Percentiles rank a stretch among this genome's conserved stretches.
Conservation (phyloP, 2,329 filamentous ascomycete genomes). For the Fonsecaea erecta region DNA sequence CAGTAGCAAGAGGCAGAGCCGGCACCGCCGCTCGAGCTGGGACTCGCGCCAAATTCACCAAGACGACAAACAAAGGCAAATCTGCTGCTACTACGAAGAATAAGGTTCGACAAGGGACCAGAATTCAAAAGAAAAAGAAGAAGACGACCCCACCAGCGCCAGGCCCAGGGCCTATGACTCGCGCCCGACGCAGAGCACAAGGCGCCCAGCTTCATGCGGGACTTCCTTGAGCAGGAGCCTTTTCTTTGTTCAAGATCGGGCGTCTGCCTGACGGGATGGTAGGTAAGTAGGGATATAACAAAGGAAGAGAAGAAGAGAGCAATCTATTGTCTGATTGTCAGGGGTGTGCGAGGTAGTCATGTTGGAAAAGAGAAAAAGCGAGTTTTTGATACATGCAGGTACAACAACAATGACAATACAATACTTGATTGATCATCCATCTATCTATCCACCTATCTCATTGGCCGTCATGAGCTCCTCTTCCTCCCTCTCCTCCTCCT, state of each 20-base stretch:
- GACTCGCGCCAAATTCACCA: background rate
- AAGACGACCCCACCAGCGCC: background rate
- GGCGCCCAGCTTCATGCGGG: background rate
- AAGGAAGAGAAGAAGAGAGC: no score
- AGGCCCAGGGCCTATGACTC: background rate
- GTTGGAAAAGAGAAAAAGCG: no score
- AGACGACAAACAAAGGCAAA: background rate
- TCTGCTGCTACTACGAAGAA: background rate
- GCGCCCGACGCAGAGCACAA: background rate
- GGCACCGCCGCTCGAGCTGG: background rate
- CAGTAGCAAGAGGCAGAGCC: slow-evolving; percentile 9
- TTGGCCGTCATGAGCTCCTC: no score
- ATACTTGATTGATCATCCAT: no score
- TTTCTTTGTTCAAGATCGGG: background rate
- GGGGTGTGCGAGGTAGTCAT: no score
- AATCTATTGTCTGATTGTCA: no score
- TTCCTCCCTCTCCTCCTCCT: no score
- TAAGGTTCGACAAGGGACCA: background rate
- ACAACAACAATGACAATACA: no score
- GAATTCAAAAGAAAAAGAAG: background rate
- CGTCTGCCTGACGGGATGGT: no score
- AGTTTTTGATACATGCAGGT: no score
- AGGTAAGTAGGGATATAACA: no score
- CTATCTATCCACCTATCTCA: no score
- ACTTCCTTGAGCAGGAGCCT: background rate